Evolutionary conservation across 441 rosid genomes (phyloP).

Genomic region (Populus hybrid): DNA sequence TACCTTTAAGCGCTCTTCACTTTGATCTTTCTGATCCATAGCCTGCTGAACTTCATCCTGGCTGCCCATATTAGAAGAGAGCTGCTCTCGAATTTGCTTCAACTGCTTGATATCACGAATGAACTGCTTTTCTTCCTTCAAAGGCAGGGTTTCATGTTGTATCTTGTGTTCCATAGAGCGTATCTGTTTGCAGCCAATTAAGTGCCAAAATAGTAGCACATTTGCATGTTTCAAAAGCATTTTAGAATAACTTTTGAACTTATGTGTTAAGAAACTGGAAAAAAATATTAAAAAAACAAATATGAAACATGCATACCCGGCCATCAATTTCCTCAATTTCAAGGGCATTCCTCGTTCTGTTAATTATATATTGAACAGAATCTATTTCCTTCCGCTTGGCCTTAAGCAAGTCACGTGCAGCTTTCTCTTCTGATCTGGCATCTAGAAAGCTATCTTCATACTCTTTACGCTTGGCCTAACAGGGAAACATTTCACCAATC

Average conservation of each 20-base stretch:
- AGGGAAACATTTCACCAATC: not conserved
- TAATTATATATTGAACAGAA: conserved; percentile 47
- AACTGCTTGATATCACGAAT: conserved; percentile 72
- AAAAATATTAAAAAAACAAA: not conserved
- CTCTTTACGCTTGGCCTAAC: conserved; percentile 47
- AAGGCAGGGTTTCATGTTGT: conserved; percentile 64
- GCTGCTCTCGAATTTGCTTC: conserved; percentile 55
- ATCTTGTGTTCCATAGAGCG: conserved; percentile 63
- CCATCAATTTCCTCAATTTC: conserved; percentile 60
- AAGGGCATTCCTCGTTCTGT: conserved; percentile 47
- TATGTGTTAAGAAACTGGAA: not conserved
- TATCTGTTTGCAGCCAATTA: conserved; percentile 45
- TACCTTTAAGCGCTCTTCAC: conserved; percentile 75
- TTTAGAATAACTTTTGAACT: not conserved
- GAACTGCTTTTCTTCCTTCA: conserved; percentile 75
- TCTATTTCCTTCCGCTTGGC: conserved; percentile 74
- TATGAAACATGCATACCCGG: conserved; percentile 38
- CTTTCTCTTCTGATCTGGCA: conserved; percentile 53
- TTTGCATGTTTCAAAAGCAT: conserved; percentile 1
- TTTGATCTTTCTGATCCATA: conserved; percentile 55
- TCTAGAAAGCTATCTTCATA: conserved; percentile 34
- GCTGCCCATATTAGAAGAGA: conserved; percentile 50
- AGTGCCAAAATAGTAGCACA: conserved; percentile 3
- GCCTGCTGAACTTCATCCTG: conserved; percentile 61
- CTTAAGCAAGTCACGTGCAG: conserved; percentile 52